Evolutionary conservation across 371 early-diverging fungal species (phyloP).

Genomic region (Apophysomyces ossiformis): DNA sequence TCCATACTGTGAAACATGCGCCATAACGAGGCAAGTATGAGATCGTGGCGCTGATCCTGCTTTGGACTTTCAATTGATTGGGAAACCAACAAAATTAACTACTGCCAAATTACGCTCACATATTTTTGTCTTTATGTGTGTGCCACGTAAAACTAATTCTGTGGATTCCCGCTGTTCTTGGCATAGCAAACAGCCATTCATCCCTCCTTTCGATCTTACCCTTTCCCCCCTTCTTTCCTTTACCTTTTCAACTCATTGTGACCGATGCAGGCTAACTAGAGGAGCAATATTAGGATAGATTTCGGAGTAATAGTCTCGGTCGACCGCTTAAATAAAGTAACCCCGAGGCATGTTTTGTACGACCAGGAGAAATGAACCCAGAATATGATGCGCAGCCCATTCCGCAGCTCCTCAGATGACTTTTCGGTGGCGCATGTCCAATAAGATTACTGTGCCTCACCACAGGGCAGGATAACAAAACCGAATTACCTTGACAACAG

Average conservation of each 20-base stretch:
- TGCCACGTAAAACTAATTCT: neutral
- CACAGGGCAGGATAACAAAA: neutral
- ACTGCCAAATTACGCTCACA: neutral
- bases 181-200: neutral
- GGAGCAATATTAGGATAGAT: neutral
- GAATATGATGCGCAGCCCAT: slow-evolving; percentile 5
- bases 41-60: slow-evolving; percentile 5
- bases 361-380: neutral
- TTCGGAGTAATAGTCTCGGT: neutral
- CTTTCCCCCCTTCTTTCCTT: neutral
- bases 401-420: neutral
- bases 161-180: neutral
- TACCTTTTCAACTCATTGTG: neutral
- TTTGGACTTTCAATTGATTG: neutral
- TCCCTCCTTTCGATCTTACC: neutral
- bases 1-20: slow-evolving; percentile 6
- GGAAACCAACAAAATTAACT: neutral
- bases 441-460: neutral
- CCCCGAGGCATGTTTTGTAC: neutral
- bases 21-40: slow-evolving; percentile 2
- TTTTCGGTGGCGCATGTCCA: slow-evolving; percentile 5
- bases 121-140: neutral
- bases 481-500: neutral
- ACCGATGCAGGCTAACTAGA: neutral
- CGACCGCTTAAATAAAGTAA: neutral